Evolutionary conservation across 179 eudicot species (phyloP).

Genomic region (Dionaea muscipula): DNA sequence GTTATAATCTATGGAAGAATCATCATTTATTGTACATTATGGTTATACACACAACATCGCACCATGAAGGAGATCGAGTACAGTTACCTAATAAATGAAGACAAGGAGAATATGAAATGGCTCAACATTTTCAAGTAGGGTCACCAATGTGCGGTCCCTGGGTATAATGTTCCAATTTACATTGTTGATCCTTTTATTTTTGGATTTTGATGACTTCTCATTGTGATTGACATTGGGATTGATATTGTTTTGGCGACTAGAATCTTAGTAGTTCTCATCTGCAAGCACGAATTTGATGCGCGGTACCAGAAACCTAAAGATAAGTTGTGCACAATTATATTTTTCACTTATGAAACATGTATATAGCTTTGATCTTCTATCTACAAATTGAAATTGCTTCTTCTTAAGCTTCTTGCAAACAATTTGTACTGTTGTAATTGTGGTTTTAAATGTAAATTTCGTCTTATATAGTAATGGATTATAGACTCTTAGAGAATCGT

Average conservation of each 20-base stretch:
- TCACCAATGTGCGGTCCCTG: too few relatives aligned
- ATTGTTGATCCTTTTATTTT: too few relatives aligned
- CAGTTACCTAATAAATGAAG: constrained; percentile 82
- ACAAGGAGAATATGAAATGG: constrained; percentile 68
- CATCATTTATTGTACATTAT: neutral
- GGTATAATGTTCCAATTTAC: neutral
- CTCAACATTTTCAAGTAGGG: constrained; percentile 80
- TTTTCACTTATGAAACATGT: constrained; percentile 98
- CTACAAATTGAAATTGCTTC: neutral
- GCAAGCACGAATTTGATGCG: constrained; percentile 96
- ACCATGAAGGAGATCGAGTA: too few relatives aligned
- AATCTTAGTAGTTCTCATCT: constrained; percentile 82
- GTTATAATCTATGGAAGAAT: neutral
- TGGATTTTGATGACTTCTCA: neutral
- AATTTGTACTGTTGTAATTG: neutral
- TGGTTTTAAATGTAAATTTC: neutral
- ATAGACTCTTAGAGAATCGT: too few relatives aligned
- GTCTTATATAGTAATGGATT: too few relatives aligned
- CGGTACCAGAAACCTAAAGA: constrained; percentile 97
- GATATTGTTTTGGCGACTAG: constrained; percentile 58
- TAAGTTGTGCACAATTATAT: constrained; percentile 87
- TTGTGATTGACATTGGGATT: neutral
- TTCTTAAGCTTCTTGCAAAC: neutral
- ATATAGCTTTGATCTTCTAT: constrained; percentile 7
- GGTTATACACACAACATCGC: constrained; percentile 64